phyloP scores from a whole-genome alignment of 768 basidiomycete genomes.

The Mycena belliarum region DNA sequence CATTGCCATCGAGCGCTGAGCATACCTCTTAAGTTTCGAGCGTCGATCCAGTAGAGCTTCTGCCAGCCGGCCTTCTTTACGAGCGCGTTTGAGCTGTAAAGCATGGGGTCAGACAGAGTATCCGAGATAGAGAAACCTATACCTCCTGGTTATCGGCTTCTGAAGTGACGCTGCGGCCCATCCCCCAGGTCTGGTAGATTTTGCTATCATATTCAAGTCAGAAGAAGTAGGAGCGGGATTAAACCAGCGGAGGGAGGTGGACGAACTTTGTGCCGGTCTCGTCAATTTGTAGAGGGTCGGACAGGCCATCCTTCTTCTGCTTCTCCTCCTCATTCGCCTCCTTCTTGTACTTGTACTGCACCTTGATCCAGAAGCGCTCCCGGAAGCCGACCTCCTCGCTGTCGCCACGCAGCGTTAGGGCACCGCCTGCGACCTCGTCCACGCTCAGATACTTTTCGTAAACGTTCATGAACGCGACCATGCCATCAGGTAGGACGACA shows the following conservation, averaged over 20 bases:
- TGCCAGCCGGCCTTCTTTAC: conserved; percentile 77
- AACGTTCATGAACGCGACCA: conserved; percentile 85
- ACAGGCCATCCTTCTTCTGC: conserved; percentile 62
- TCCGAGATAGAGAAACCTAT: neutral
- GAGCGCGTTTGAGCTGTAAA: conserved; percentile 70
- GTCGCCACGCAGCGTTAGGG: conserved; percentile 77
- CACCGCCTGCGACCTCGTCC: conserved; percentile 86
- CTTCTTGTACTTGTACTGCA: conserved; percentile 86
- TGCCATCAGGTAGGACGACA: conserved; percentile 76
- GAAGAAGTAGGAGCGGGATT: neutral
- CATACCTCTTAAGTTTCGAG: conserved; percentile 80
- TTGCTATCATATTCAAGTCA: conserved; percentile 43
- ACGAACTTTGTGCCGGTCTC: conserved; percentile 77
- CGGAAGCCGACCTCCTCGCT: conserved; percentile 82
- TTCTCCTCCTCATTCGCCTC: conserved; percentile 81
- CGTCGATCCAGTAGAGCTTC: conserved; percentile 80
- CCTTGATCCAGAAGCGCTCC: conserved; percentile 87
- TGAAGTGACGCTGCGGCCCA: conserved; percentile 72
- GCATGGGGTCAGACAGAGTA: conserved; percentile 8
- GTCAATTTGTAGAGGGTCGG: conserved; percentile 57
- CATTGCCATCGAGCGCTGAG: neutral
- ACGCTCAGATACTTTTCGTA: conserved; percentile 87
- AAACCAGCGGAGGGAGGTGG: neutral
- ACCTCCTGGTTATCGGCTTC: conserved; percentile 74
- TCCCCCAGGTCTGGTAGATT: conserved; percentile 83